Base-by-base conservation (phyloP, 2,329 filamentous ascomycete genomes). In the Rosellinia necatrix region DNA sequence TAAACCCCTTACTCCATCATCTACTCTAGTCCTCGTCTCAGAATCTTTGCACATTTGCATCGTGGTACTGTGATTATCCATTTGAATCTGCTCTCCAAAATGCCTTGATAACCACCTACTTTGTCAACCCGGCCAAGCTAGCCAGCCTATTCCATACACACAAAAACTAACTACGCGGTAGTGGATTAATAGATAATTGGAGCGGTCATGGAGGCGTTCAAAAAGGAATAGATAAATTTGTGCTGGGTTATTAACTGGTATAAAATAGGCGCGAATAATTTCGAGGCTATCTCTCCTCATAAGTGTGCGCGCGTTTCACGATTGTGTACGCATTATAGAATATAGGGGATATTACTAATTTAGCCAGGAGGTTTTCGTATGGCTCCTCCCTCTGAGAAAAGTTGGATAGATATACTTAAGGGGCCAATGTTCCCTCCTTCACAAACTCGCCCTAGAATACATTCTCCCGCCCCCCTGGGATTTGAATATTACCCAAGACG, bases 131-230 rank as follows among this genome's bases (percentile, higher is more conserved):
- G 12, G 9, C 13, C 19, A 3, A 6, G 19, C 3, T n/a, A 19
- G n/a, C n/a, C n/a, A 13, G 42, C 29, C 25, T 19, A 1, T 12
- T 35, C 15, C 4, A 6, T 22, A 7, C 6, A 30, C 29, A 10
- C n/a, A 27, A 8, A 21, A 19, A 27, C 49, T 51, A 44, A 51
- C 38, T 9, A n/a, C 9, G 1, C 15, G 7, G 19, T 42, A 42
- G 40, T 42, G 40, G 40, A 42, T 19, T 42, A 42, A 42, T 42
- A 42, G 40, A 42, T n/a, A 41, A 41, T 42, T 17, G 13, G 22
- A 27, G 40, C 22, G 40, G 17, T 42, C 22, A 41, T 41, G 12
- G 8, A 35, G 38, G 38, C 38, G 22, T 41, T 41, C 12, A 25
- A 41, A 41, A 41, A 17, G 22, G 12, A 7, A 40, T 35, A 35